Percentiles rank a stretch among this genome's conserved stretches.
phyloP scores from a whole-genome alignment of 139 green algal species.

The Choricystis sp. region DNA sequence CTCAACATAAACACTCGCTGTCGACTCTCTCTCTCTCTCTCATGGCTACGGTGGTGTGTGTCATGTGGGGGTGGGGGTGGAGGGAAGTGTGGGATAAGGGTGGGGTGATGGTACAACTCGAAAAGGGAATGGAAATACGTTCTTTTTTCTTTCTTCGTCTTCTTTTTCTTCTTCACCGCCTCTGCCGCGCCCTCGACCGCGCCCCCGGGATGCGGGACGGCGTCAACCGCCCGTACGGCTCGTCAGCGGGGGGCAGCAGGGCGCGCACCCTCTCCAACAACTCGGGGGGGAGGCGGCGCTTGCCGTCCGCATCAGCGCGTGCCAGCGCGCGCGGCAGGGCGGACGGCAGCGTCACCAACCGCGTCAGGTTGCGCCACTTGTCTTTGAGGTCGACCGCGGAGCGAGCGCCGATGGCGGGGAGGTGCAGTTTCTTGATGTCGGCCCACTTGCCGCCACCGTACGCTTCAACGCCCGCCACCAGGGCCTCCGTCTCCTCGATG shows the following conservation, averaged over 20 bases:
- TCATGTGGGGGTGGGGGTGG: no score
- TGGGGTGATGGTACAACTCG: not conserved
- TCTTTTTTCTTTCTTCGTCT: not conserved
- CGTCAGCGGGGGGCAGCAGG: not conserved
- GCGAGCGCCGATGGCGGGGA: constrained; percentile 8
- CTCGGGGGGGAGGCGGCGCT: not conserved
- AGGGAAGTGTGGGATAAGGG: no score
- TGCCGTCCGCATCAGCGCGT: not conserved
- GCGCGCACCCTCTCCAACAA: not conserved
- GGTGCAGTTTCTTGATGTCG: constrained; percentile 30
- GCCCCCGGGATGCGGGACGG: no score
- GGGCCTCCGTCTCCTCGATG: constrained; percentile 43
- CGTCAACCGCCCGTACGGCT: not conserved
- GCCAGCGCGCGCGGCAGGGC: not conserved
- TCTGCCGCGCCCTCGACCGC: not conserved
- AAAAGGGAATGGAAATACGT: not conserved
- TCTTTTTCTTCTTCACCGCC: not conserved
- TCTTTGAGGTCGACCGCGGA: constrained; percentile 24
- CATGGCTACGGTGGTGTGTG: no score
- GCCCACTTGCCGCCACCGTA: constrained; percentile 56
- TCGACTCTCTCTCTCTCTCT: no score
- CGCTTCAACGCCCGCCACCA: constrained; percentile 48
- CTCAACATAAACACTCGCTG: no score
- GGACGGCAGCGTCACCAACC: not conserved
- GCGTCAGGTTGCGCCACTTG: constrained; percentile 25